Conservation (phyloP, 164 flowering plant genomes). For the Santalum album region DNA sequence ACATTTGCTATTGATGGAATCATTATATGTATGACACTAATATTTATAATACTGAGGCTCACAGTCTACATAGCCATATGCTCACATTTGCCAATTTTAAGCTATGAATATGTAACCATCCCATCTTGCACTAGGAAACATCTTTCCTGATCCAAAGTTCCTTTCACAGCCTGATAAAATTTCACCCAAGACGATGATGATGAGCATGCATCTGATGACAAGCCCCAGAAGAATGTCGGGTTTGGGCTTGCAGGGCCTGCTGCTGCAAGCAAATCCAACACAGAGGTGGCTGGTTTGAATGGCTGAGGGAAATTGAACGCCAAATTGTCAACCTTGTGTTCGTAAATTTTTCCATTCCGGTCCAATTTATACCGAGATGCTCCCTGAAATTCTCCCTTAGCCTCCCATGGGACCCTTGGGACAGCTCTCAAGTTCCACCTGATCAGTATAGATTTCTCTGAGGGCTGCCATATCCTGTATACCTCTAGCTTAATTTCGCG, state of each 20-base stretch:
- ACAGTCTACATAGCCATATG: too few species aligned
- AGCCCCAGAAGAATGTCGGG: slow-evolving; percentile 68
- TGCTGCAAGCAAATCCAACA: slow-evolving; percentile 75
- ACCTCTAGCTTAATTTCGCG: slow-evolving; percentile 67
- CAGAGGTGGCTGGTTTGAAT: slow-evolving; percentile 58
- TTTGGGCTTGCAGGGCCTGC: slow-evolving; percentile 85
- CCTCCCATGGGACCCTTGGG: slow-evolving; percentile 98
- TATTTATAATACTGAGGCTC: slow-evolving; percentile 8
- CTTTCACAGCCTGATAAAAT: slow-evolving; percentile 62
- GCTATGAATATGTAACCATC: slow-evolving; percentile 50
- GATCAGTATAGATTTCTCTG: slow-evolving; percentile 68
- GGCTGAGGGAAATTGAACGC: slow-evolving; percentile 69
- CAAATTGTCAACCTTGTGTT: slow-evolving; percentile 82
- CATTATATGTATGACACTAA: slow-evolving; percentile 10
- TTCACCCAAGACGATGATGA: slow-evolving; percentile 83
- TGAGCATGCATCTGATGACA: slow-evolving; percentile 22
- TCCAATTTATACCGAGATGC: slow-evolving; percentile 83
- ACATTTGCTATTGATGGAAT: too few species aligned
- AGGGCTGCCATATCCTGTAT: slow-evolving; percentile 73
- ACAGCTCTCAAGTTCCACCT: slow-evolving; percentile 80
- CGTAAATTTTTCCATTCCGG: slow-evolving; percentile 74
- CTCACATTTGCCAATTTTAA: too few species aligned
- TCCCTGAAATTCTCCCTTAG: slow-evolving; percentile 77
- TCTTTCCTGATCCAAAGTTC: slow-evolving; percentile 43
- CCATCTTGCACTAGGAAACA: slow-evolving; percentile 37